Percentiles rank a stretch among this genome's conserved stretches.
These are phyloP conservation scores for Capronia americana DNA, from an alignment of 2,329 filamentous ascomycete genomes.

Conservation along the genomic window DNA sequence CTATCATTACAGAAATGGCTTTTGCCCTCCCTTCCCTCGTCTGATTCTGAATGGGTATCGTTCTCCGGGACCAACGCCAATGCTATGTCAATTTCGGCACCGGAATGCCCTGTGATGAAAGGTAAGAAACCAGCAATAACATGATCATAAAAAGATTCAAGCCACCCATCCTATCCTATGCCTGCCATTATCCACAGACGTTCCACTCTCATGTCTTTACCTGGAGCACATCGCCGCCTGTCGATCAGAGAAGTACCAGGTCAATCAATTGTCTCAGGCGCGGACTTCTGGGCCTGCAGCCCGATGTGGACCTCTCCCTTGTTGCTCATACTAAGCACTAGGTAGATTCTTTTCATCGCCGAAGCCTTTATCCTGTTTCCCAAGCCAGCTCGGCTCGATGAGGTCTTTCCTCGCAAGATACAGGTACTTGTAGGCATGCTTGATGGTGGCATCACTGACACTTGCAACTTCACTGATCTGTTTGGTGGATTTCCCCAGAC, in stretches of 20 bases:
- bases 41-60: constrained; percentile 15
- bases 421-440: constrained; percentile 90
- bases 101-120: constrained; percentile 1
- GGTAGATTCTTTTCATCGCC: constrained; percentile 38
- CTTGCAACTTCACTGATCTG: constrained; percentile 84
- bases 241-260: neutral
- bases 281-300: neutral
- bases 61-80: constrained; percentile 9
- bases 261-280: neutral
- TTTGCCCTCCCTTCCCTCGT: neutral
- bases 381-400: constrained; percentile 52
- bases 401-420: constrained; percentile 76
- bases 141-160: neutral
- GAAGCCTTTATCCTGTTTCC: constrained; percentile 35
- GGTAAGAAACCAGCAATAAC: neutral
- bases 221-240: neutral
- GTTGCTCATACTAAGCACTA: constrained; percentile 15
- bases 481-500: constrained; percentile 77
- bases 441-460: constrained; percentile 96
- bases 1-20: constrained; percentile 18
- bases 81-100: constrained; percentile 4
- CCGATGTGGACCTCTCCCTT: neutral
- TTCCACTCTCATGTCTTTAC: neutral
- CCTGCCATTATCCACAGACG: neutral
- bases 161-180: neutral